Percentiles rank a stretch among this genome's conserved stretches.
Evolutionary conservation across 2,329 filamentous ascomycete genomes (phyloP).

Genomic region (Penicillium verrucosum): DNA sequence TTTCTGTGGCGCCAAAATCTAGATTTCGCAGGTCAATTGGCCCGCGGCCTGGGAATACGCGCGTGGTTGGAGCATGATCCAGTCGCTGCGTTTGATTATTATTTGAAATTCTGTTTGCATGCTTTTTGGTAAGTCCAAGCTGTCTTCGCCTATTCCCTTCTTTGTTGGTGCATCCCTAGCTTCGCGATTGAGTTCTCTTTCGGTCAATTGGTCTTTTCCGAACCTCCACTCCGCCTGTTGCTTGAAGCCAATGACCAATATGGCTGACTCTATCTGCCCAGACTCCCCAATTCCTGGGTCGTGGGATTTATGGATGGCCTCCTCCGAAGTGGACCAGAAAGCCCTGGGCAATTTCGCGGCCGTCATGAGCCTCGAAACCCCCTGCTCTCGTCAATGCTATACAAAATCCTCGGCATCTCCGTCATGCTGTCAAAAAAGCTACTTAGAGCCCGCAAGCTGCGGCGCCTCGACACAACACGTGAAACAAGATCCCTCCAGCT

Average conservation of each 20-base stretch:
- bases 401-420: constrained; percentile 86
- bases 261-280: constrained; percentile 30
- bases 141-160: constrained; percentile 13
- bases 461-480: constrained; percentile 73
- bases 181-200: not conserved
- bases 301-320: constrained; percentile 69
- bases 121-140: constrained; percentile 29
- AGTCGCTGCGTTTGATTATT: constrained; percentile 24
- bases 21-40: constrained; percentile 7
- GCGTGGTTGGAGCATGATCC: constrained; percentile 30
- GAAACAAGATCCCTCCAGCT: constrained; percentile 77
- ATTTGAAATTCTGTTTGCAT: constrained; percentile 28
- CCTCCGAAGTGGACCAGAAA: constrained; percentile 95
- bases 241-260: not conserved
- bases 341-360: constrained; percentile 87
- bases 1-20: not conserved
- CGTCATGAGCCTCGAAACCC: constrained; percentile 71
- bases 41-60: constrained; percentile 13
- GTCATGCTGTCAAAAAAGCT: constrained; percentile 83
- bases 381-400: constrained; percentile 71
- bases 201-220: not conserved
- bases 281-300: constrained; percentile 31
- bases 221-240: not conserved
- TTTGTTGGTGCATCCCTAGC: not conserved
- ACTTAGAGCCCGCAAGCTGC: constrained; percentile 75